Conservation (phyloP, 345 rosid species). For the Pistacia atlantica region DNA sequence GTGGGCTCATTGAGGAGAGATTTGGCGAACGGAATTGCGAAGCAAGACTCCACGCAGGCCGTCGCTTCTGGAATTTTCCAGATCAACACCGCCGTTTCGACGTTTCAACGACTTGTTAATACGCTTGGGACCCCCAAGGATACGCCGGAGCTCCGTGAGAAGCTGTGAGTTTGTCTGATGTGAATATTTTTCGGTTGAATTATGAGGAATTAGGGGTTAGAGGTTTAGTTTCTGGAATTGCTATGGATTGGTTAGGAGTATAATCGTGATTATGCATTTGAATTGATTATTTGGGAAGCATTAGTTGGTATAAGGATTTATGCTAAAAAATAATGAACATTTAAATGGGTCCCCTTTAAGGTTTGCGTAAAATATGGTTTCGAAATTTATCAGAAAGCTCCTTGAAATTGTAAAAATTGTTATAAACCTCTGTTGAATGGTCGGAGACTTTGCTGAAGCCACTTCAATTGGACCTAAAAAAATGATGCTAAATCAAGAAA, state of each 20-base stretch:
- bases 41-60: conserved; percentile 83
- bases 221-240: conserved; percentile 10
- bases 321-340: no score
- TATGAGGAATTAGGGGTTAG: neutral
- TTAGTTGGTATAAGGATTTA: no score
- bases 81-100: conserved; percentile 95
- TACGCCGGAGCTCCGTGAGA: conserved; percentile 92
- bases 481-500: no score
- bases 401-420: neutral
- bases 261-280: no score
- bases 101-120: conserved; percentile 90
- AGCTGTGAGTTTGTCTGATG: conserved; percentile 58
- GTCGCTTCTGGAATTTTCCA: conserved; percentile 97
- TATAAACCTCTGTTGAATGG: no score
- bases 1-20: conserved; percentile 47
- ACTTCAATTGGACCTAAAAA: no score
- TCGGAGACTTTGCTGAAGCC: no score
- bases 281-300: no score
- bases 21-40: conserved; percentile 55
- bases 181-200: neutral
- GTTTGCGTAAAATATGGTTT: neutral
- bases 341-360: no score
- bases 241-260: neutral
- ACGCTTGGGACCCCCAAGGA: conserved; percentile 98
- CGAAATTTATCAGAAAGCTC: no score